Evolutionary conservation across 2,329 filamentous ascomycete genomes (phyloP).

Genomic region (Coniella vitis): DNA sequence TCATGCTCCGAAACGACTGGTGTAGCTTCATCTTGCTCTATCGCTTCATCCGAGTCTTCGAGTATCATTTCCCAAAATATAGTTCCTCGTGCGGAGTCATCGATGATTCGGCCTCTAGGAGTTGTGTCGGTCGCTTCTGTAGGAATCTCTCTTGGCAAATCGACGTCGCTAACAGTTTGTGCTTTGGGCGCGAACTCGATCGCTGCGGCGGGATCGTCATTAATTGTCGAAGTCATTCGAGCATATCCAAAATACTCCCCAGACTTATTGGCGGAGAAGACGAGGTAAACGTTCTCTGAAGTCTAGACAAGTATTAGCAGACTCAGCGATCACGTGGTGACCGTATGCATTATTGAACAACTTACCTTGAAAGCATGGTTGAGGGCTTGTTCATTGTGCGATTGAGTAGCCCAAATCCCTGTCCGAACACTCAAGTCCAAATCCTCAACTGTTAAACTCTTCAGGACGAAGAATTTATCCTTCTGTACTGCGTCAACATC

Average conservation of each 20-base stretch:
- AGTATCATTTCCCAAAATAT: constrained; percentile 91
- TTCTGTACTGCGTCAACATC: constrained; percentile 31
- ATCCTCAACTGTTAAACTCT: constrained; percentile 87
- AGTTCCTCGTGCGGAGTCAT: constrained; percentile 86
- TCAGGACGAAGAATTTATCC: constrained; percentile 86
- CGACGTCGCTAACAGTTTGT: constrained; percentile 51
- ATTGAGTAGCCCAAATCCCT: constrained; percentile 88
- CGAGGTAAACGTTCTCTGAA: constrained; percentile 77
- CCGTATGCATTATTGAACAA: background rate
- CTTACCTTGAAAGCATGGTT: constrained; percentile 75
- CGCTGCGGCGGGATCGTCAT: constrained; percentile 64
- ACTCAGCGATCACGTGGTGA: constrained; percentile 19
- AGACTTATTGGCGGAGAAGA: constrained; percentile 96
- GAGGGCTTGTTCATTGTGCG: constrained; percentile 79
- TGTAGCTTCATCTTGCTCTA: constrained; percentile 38
- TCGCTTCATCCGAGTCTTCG: constrained; percentile 27
- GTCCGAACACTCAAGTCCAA: constrained; percentile 82
- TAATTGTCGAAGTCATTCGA: constrained; percentile 79
- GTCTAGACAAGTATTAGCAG: constrained; percentile 38
- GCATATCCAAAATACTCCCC: constrained; percentile 96
- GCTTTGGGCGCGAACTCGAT: constrained; percentile 63
- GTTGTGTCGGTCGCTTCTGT: constrained; percentile 73
- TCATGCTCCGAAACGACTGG: constrained; percentile 35
- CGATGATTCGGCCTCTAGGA: constrained; percentile 80
- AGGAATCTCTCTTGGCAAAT: constrained; percentile 71